Evolutionary conservation across 352 stramenopile genomes (phyloP).

Genomic region (Peronospora destructor): DNA sequence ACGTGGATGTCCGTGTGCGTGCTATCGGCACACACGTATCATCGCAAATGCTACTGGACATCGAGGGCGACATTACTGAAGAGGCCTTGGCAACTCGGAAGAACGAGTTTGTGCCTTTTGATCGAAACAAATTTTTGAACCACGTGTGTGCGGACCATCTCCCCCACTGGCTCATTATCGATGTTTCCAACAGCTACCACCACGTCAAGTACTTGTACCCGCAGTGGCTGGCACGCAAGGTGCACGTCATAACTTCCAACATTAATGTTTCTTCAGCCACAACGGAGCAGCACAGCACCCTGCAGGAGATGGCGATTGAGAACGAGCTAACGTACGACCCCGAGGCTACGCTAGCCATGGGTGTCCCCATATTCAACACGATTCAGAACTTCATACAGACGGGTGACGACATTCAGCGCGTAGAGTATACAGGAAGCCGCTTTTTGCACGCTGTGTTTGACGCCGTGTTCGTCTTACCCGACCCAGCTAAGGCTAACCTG

Average conservation of each 20-base stretch:
- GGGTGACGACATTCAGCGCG: slow-evolving; percentile 83
- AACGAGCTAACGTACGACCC: slow-evolving; percentile 87
- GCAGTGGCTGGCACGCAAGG: slow-evolving; percentile 83
- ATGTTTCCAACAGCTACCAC: slow-evolving; percentile 87
- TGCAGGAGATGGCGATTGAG: slow-evolving; percentile 64
- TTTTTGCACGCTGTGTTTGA: slow-evolving; percentile 83
- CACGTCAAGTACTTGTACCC: slow-evolving; percentile 83
- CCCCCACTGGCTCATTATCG: slow-evolving; percentile 90
- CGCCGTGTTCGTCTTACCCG: slow-evolving; percentile 23
- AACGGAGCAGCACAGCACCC: slow-evolving; percentile 61
- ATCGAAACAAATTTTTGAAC: slow-evolving; percentile 60
- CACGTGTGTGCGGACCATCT: slow-evolving; percentile 85
- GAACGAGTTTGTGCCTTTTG: slow-evolving; percentile 38
- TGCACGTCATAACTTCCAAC: slow-evolving; percentile 92
- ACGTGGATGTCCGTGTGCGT: slow-evolving; percentile 77
- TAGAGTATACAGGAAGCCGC: slow-evolving; percentile 89
- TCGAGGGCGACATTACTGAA: slow-evolving; percentile 47
- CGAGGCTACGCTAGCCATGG: slow-evolving; percentile 74
- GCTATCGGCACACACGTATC: slow-evolving; percentile 62
- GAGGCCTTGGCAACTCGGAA: slow-evolving; percentile 30
- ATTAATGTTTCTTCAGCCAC: slow-evolving; percentile 80
- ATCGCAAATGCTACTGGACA: slow-evolving; percentile 59
- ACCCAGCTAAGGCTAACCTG: slow-evolving; percentile 36
- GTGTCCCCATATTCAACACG: slow-evolving; percentile 89
- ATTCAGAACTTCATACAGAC: slow-evolving; percentile 90